phyloP scores from a whole-genome alignment of 768 basidiomycete species.

The Suillus tomentosus region DNA sequence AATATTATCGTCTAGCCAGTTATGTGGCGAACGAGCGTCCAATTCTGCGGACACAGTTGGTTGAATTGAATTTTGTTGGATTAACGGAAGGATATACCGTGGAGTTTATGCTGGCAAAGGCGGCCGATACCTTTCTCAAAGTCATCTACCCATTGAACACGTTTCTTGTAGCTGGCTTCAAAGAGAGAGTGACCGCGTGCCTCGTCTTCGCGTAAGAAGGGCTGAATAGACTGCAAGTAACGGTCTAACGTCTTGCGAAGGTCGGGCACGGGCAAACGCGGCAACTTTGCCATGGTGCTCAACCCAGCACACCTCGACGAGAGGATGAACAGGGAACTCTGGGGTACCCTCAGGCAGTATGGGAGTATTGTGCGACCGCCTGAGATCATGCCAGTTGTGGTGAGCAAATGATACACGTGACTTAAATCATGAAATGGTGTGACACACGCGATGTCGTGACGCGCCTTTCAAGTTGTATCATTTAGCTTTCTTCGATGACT shows the following conservation, averaged over 20 bases:
- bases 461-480: neutral
- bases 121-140: conserved; percentile 73
- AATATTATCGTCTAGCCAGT: conserved; percentile 94
- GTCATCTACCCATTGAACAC: conserved; percentile 62
- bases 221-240: conserved; percentile 78
- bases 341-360: neutral
- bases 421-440: no score
- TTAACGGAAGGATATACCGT: conserved; percentile 49
- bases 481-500: conserved; percentile 22
- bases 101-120: conserved; percentile 68
- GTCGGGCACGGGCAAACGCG: conserved; percentile 82
- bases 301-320: conserved; percentile 1
- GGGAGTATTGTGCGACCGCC: neutral
- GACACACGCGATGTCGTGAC: neutral
- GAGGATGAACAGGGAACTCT: neutral
- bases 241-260: conserved; percentile 72
- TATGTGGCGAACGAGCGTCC: conserved; percentile 79
- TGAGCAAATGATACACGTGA: conserved; percentile 4
- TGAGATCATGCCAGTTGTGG: conserved; percentile 2
- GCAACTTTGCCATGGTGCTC: conserved; percentile 36
- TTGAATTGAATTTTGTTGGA: no score
- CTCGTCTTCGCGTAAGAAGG: conserved; percentile 78
- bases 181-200: conserved; percentile 54
- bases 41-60: neutral
- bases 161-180: conserved; percentile 50